phyloP scores from a whole-genome alignment of 257 asterid genomes.

The Mentha longifolia region DNA sequence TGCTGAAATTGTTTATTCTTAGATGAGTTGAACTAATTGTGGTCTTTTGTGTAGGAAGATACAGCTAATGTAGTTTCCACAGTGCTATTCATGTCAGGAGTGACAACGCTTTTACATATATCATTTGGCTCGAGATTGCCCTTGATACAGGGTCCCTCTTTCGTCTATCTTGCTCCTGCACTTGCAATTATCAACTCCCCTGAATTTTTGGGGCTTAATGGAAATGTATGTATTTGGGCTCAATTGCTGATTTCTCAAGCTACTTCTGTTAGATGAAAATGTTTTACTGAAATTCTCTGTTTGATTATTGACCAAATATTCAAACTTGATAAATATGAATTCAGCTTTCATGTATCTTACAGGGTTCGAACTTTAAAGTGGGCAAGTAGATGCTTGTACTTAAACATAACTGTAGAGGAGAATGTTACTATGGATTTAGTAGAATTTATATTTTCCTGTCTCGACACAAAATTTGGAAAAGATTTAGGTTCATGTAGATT shows the following conservation, averaged over 20 bases:
- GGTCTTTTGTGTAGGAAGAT: conserved; percentile 71
- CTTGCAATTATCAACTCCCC: conserved; percentile 93
- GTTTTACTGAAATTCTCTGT: background rate
- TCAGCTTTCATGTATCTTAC: background rate
- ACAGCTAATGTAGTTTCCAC: conserved; percentile 91
- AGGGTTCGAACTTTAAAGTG: background rate
- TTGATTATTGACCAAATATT: background rate
- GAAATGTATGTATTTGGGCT: conserved; percentile 65
- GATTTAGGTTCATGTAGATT: background rate
- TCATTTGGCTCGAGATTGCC: conserved; percentile 98
- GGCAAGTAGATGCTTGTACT: background rate
- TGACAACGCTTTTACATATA: conserved; percentile 83
- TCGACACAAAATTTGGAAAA: background rate
- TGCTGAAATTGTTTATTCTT: background rate
- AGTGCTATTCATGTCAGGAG: conserved; percentile 86
- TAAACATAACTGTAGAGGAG: background rate
- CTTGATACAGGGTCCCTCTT: conserved; percentile 97
- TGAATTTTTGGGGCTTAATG: conserved; percentile 77
- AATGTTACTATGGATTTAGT: background rate
- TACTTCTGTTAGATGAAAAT: background rate
- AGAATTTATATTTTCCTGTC: background rate
- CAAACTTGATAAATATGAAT: background rate
- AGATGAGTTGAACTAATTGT: conserved; percentile 33
- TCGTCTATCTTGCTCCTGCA: conserved; percentile 96
- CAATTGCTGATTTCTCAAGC: conserved; percentile 6